Base-by-base conservation (phyloP, 148 eudicot genomes). In the Selenicereus undatus region DNA sequence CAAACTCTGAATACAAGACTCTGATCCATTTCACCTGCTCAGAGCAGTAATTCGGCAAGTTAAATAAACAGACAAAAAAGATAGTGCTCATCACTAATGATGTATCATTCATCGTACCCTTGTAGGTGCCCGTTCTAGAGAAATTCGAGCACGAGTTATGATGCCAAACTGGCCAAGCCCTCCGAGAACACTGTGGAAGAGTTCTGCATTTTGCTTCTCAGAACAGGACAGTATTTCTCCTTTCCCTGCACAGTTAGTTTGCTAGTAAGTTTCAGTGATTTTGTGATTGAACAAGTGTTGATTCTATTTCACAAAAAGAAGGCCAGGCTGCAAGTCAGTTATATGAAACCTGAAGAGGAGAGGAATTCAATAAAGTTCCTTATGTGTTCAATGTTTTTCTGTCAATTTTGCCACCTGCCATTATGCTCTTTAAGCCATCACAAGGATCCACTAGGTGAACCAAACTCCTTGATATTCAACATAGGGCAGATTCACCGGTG, bases 131-230 rank as follows among this genome's bases (percentile, higher is more conserved):
- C 90, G 89, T 78, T 91, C 88, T 22, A 94, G 87, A 51, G 95
- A 84, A 73, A 94, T 92, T 84, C 92, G 85, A 45, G 97, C 98
- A 54, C 89, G 81, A 2, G 98, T 94, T 17, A 94, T 94, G 85
- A 94, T 82, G 6, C 98, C 98, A 73, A 92, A 92, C 85, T 94
- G 98, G 9, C 98, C 98, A 75, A 94, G 93, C 68, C 98, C 98
- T 64, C 98, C 98, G 12, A 94, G 93, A 58, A 94, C 93, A 79
- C 87, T 80, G 77, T 88, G 83, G 81, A 94, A 94, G 68, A 92
- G 90, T 84, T 94, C 97, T 32, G 89, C 79, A 79, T 94, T 92
- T 82, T 90, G 86, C 74, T 89, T 84, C 83, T 87, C 85, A 43
- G 97, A 91, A 79, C 97, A 94, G 50, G 36, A 87, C 30, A 90